These are phyloP conservation scores for Lecanoromycetidae sp. DNA, from an alignment of 2,329 filamentous ascomycete species.

Conservation along the genomic window DNA sequence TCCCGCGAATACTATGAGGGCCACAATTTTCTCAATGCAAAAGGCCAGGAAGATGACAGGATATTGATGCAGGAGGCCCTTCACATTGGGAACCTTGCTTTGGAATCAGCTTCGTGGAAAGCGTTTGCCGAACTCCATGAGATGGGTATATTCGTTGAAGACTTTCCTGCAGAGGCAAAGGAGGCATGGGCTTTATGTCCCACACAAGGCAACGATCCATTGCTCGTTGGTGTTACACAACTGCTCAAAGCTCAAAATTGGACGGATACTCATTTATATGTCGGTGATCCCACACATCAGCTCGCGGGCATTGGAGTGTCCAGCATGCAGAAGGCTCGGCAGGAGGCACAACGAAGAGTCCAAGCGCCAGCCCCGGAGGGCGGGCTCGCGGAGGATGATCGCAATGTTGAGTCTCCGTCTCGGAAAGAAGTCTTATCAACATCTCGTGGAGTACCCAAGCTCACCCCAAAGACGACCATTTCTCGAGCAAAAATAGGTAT, in stretches of 20 bases:
- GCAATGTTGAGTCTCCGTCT: background rate
- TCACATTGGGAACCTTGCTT: conserved; percentile 47
- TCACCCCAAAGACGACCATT: conserved; percentile 12
- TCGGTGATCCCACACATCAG: conserved; percentile 28
- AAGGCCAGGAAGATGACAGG: conserved; percentile 5
- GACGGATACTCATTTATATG: conserved; percentile 32
- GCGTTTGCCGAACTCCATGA: conserved; percentile 61
- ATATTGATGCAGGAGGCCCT: conserved; percentile 44
- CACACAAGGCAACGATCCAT: conserved; percentile 30
- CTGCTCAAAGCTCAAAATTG: conserved; percentile 44
- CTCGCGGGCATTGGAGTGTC: conserved; percentile 32
- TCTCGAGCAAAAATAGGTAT: conserved; percentile 12
- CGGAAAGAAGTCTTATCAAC: background rate
- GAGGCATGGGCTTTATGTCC: conserved; percentile 56
- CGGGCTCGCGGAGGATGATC: background rate
- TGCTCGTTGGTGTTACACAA: conserved; percentile 47
- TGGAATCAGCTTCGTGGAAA: conserved; percentile 50
- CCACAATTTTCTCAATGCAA: background rate
- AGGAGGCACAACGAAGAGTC: conserved; percentile 1
- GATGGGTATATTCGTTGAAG: conserved; percentile 58
- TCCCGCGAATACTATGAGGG: conserved; percentile 56
- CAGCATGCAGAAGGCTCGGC: conserved; percentile 21
- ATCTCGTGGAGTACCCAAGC: background rate
- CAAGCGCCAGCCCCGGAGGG: background rate
- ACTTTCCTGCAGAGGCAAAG: conserved; percentile 52